Percentiles rank a stretch among this genome's conserved stretches.
Evolutionary conservation across 352 stramenopile species (phyloP).

Genomic region (Phytophthora foliorum): DNA sequence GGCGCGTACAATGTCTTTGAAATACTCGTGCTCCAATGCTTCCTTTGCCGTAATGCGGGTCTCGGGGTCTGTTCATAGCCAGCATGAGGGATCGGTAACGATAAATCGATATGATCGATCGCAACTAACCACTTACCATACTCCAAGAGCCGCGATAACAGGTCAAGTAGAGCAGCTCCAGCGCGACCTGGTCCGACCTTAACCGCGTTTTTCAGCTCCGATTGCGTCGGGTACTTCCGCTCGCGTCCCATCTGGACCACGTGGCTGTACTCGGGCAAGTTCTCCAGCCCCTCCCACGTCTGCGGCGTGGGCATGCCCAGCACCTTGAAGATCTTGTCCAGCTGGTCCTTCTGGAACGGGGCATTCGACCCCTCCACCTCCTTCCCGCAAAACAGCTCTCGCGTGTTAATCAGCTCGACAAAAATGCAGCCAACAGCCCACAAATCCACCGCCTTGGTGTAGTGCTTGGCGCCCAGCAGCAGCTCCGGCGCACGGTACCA

Average conservation of each 20-base stretch:
- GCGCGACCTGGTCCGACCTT: conserved; percentile 83
- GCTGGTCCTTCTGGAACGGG: conserved; percentile 91
- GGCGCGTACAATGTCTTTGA: conserved; percentile 86
- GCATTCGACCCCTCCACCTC: conserved; percentile 90
- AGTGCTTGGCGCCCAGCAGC: conserved; percentile 93
- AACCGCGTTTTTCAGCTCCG: conserved; percentile 87
- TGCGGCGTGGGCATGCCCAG: conserved; percentile 88
- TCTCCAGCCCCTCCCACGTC: conserved; percentile 86
- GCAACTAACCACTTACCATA: conserved; percentile 59
- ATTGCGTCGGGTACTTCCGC: conserved; percentile 85
- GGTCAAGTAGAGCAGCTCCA: conserved; percentile 78
- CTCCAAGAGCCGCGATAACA: conserved; percentile 82
- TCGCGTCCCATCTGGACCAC: conserved; percentile 88
- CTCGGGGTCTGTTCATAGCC: conserved; percentile 72
- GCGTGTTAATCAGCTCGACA: conserved; percentile 91
- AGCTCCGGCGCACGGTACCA: conserved; percentile 97
- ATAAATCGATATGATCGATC: background rate
- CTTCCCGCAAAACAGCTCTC: conserved; percentile 90
- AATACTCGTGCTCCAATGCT: conserved; percentile 95
- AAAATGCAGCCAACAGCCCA: conserved; percentile 98
- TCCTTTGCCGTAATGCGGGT: conserved; percentile 92
- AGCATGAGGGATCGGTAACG: background rate
- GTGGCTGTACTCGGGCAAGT: conserved; percentile 86
- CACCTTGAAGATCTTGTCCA: conserved; percentile 94
- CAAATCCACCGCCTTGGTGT: conserved; percentile 96